phyloP scores from a whole-genome alignment of 2,329 filamentous ascomycete species.

The Paecilomyces niveus region DNA sequence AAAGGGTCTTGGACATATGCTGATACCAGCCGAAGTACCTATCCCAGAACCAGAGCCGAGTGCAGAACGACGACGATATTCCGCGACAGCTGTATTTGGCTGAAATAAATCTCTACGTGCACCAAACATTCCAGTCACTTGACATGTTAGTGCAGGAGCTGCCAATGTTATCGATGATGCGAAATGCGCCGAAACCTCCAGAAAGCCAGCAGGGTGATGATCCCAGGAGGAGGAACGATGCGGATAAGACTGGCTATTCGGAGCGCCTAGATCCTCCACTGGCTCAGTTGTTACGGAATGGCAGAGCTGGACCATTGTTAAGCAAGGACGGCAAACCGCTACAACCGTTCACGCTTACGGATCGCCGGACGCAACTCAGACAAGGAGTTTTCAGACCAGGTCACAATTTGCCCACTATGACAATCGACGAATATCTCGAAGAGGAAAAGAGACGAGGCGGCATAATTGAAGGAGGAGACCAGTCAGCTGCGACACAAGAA shows the following conservation, averaged over 20 bases:
- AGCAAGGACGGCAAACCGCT: conserved; percentile 75
- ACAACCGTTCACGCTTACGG: conserved; percentile 81
- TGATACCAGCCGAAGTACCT: conserved; percentile 45
- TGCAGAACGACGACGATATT: conserved; percentile 76
- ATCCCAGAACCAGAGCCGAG: conserved; percentile 50
- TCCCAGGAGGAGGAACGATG: conserved; percentile 39
- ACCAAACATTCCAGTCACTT: conserved; percentile 78
- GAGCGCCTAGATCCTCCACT: conserved; percentile 66
- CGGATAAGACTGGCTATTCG: conserved; percentile 53
- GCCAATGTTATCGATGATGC: conserved; percentile 71
- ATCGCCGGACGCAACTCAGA: conserved; percentile 66
- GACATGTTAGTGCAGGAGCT: conserved; percentile 80
- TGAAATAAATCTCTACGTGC: conserved; percentile 63
- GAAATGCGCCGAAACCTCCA: conserved; percentile 36
- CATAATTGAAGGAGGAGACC: conserved; percentile 83
- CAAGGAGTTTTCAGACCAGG: conserved; percentile 81
- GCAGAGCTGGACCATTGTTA: conserved; percentile 63
- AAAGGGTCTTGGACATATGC: conserved; percentile 20
- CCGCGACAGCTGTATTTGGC: conserved; percentile 72
- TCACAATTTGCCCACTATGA: conserved; percentile 94
- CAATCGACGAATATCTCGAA: conserved; percentile 93
- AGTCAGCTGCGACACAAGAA: conserved; percentile 60
- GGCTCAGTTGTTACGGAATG: conserved; percentile 39
- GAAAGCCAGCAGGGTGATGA: conserved; percentile 27
- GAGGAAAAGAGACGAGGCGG: conserved; percentile 79